Percentiles rank a stretch among this genome's conserved stretches.
phyloP scores from a whole-genome alignment of 2,329 filamentous ascomycete species.

The Malbranchea zuffiana region DNA sequence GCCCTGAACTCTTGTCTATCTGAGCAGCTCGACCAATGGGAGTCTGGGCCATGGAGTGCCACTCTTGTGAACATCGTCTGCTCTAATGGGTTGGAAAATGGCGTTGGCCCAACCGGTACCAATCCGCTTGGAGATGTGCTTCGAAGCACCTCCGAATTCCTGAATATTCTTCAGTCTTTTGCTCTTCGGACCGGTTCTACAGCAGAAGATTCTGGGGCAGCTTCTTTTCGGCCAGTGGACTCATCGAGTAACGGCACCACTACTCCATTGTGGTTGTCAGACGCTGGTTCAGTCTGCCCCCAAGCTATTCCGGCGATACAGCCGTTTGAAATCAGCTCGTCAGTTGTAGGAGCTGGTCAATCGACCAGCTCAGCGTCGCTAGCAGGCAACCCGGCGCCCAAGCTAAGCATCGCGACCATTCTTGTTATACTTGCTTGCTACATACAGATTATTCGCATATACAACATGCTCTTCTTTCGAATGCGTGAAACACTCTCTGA shows the following conservation, averaged over 20 bases:
- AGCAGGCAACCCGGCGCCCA: neutral
- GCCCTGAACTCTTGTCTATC: neutral
- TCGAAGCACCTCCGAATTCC: neutral
- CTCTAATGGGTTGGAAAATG: neutral
- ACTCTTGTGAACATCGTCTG: neutral
- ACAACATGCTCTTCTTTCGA: neutral
- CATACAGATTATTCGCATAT: constrained; percentile 1
- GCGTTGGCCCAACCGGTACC: neutral
- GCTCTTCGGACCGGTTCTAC: neutral
- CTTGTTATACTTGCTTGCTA: constrained; percentile 2
- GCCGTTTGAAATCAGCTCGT: neutral
- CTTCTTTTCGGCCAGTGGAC: neutral
- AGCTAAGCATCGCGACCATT: constrained; percentile 1
- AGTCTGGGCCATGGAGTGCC: neutral
- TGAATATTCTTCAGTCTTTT: constrained; percentile 1
- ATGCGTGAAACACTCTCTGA: neutral
- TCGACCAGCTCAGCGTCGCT: neutral
- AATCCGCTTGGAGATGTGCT: constrained; percentile 1
- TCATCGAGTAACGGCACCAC: neutral
- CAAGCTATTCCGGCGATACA: neutral
- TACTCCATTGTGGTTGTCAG: neutral
- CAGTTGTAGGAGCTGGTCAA: no score
- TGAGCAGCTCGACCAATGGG: neutral
- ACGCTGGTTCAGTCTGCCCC: neutral
- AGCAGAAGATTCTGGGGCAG: neutral